Evolutionary conservation across 768 basidiomycete genomes (phyloP).

Genomic region (Psilocybe tampanensis): DNA sequence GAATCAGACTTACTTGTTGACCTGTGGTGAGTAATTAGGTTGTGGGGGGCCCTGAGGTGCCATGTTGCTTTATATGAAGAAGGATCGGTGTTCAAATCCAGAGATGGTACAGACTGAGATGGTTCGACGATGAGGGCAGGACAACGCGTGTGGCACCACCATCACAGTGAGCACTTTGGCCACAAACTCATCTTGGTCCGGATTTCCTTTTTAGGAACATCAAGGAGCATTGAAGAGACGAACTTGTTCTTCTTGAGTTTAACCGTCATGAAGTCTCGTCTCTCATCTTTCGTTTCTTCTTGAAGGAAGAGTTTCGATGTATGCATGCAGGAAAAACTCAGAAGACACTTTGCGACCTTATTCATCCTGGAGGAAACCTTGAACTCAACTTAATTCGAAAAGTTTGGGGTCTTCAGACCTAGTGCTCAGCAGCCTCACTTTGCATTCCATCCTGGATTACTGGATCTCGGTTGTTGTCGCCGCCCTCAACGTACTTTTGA

Average conservation of each 20-base stretch:
- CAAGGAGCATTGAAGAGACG: not conserved
- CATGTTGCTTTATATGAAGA: constrained; percentile 17
- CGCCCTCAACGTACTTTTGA: no score
- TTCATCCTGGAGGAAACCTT: no score
- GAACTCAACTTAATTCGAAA: no score
- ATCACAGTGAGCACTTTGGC: not conserved
- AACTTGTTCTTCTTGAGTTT: not conserved
- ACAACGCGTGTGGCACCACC: constrained; percentile 10
- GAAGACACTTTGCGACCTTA: not conserved
- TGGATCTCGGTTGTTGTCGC: no score
- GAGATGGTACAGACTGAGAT: constrained; percentile 2
- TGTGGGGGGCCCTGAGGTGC: constrained; percentile 27
- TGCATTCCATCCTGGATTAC: no score
- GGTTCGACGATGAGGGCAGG: constrained; percentile 7
- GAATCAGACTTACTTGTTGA: constrained; percentile 17
- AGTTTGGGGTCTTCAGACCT: no score
- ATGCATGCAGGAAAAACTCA: no score
- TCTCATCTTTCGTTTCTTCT: not conserved
- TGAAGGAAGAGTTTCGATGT: not conserved
- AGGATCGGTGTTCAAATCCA: constrained; percentile 6
- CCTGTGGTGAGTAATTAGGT: constrained; percentile 26
- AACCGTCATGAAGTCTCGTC: not conserved
- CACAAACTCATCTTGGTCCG: constrained; percentile 1
- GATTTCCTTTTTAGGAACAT: constrained; percentile 7
- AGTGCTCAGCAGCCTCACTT: no score